Conservation (phyloP, 2,329 filamentous ascomycete genomes). For the Ceratocystis cubensis region DNA sequence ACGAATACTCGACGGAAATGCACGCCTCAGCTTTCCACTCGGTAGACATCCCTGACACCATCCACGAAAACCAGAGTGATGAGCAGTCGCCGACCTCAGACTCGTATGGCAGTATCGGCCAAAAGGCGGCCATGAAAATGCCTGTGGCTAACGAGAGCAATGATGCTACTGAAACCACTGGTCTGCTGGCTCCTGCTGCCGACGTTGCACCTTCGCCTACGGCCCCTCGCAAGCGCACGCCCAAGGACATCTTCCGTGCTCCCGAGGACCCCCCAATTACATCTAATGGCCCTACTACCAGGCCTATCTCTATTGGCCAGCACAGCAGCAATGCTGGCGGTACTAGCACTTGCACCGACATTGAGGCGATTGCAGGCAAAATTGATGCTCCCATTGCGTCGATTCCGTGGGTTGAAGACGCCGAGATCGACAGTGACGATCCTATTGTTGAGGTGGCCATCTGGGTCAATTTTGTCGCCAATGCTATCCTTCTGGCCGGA, state of each 20-base stretch:
- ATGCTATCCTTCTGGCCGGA: slow-evolving; percentile 58
- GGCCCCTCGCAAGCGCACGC: slow-evolving; percentile 59
- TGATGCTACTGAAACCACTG: slow-evolving; percentile 11
- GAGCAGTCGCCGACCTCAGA: slow-evolving; percentile 23
- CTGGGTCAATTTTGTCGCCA: slow-evolving; percentile 71
- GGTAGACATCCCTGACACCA: slow-evolving; percentile 57
- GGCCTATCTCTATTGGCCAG: slow-evolving; percentile 26
- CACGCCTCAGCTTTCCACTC: slow-evolving; percentile 42
- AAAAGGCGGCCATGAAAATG: slow-evolving; percentile 17
- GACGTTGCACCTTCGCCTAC: slow-evolving; percentile 22
- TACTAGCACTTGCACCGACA: slow-evolving; percentile 23
- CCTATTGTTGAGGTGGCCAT: slow-evolving; percentile 76
- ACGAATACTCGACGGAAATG: slow-evolving; percentile 63
- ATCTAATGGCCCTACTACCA: slow-evolving; percentile 20
- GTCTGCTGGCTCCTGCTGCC: slow-evolving; percentile 26
- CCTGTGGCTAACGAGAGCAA: slow-evolving; percentile 28
- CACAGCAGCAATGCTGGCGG: slow-evolving; percentile 31
- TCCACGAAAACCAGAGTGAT: slow-evolving; percentile 42
- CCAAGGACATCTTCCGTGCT: slow-evolving; percentile 71
- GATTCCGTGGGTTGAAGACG: slow-evolving; percentile 61
- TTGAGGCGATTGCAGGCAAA: slow-evolving; percentile 32
- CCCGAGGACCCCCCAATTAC: slow-evolving; percentile 48
- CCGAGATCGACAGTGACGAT: slow-evolving; percentile 56
- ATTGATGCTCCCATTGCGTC: slow-evolving; percentile 37
- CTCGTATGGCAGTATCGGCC: slow-evolving; percentile 27